Evolutionary conservation across 2,329 filamentous ascomycete species (phyloP).

Genomic region (Monosporascus sp.): DNA sequence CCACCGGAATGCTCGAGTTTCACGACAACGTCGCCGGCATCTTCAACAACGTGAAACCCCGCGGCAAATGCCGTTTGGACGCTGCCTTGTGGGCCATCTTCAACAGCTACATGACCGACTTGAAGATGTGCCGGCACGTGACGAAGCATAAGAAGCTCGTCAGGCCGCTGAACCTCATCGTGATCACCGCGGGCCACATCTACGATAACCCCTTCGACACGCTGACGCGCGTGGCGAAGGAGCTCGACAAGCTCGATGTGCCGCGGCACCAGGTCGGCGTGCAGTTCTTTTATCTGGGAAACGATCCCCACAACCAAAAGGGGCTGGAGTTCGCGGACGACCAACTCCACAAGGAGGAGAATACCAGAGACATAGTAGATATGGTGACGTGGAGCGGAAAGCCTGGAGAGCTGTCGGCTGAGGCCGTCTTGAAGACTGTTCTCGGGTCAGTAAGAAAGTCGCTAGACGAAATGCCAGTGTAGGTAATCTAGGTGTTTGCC

Average conservation of each 20-base stretch:
- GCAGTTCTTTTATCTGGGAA: conserved; percentile 71
- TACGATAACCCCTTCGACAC: conserved; percentile 59
- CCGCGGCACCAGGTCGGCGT: conserved; percentile 66
- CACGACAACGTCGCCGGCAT: conserved; percentile 24
- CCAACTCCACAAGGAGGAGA: conserved; percentile 42
- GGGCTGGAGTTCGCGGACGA: conserved; percentile 61
- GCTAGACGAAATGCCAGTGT: conserved; percentile 14
- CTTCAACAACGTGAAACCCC: conserved; percentile 16
- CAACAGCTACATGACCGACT: conserved; percentile 12
- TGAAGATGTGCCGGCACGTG: neutral
- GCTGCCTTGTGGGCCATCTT: conserved; percentile 13
- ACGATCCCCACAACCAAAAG: conserved; percentile 49
- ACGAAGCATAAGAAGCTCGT: neutral
- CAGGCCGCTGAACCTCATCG: conserved; percentile 67
- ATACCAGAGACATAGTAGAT: conserved; percentile 66
- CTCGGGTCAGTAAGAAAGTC: conserved; percentile 49
- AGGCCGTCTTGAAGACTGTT: conserved; percentile 61
- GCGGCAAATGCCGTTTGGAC: conserved; percentile 14
- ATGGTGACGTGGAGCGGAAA: conserved; percentile 55
- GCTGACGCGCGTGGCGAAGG: conserved; percentile 54
- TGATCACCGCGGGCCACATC: conserved; percentile 65
- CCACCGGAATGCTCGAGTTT: conserved; percentile 12
- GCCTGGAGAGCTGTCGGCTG: conserved; percentile 44
- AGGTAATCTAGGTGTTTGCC: neutral
- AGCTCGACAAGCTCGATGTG: conserved; percentile 54